Base-by-base conservation (phyloP, 2,329 filamentous ascomycete species). In the Bipolaris victoriae region DNA sequence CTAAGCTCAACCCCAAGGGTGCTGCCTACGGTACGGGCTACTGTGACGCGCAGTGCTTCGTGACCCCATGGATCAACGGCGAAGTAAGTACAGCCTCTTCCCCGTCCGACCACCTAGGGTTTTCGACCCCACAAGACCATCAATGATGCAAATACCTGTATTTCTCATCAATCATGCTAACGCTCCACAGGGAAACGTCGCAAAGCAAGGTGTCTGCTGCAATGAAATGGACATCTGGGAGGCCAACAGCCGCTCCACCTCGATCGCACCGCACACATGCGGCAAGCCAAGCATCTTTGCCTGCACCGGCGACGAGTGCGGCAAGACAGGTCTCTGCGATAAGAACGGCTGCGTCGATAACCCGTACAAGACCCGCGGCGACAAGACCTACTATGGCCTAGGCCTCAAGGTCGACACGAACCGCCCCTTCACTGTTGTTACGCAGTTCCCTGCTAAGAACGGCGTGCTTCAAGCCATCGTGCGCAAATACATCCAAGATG, bases 401-500 rank as follows among this genome's bases (percentile, higher is more conserved):
- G 55, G 61, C 26, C 59, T 67, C 24, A 86, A 78, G 49, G 77
- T 90, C 64, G 83, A 89, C 71, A 87, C 86, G 52, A 82, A 74
- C 61, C 78, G 81, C 70, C 83, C 84, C 66, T 75, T 89, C 65
- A 89, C 87, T 7, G 86, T 90, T 22, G 84, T 89, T 55, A 90
- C 87, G 9, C 87, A 89, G 74, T 90, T 90, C 78, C 75, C 86
- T 64, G 84, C 83, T 52, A 84, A 81, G 48, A 73, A 80, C 57
- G 86, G 87, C 55, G 76, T 78, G 9, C 83, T 89, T 47, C 79
- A 77, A 50, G 82, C 87, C 74, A 87, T 90, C 73, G 83, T 82
- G 66, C 85, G 87, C 66, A 81, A 88, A 75, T 90, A 89, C 73
- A 82, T 88, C 55, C 88, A 90, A 77, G 77, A 85, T 73, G 85